Base-by-base conservation (phyloP, 768 basidiomycete species). In the Phylloporus rhodoxanthus region DNA sequence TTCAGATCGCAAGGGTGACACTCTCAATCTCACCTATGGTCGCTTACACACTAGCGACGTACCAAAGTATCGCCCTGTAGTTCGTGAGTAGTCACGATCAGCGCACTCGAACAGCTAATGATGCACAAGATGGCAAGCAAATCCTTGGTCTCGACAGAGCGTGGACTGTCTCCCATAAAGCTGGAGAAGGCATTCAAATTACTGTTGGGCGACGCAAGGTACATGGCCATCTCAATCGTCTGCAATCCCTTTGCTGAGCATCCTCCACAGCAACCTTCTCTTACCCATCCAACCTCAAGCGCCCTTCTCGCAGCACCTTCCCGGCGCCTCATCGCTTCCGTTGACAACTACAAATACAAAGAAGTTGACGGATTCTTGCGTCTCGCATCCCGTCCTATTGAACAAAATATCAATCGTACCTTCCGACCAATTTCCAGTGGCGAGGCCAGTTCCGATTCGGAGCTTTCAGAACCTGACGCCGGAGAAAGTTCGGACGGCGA, bases 281-380 rank as follows among this genome's bases (percentile, higher is more conserved):
- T 88, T 50, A 79, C 80, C 4, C 85, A 88, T 64, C 67, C 80
- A 6, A 71, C 65, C 26, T 68, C 83, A 20, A 75, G 76, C 37
- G 71, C 75, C 32, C 66, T 87, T 19, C 72, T 90, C 6, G 68
- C 75, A 4, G 69, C 74, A 20, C 69, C 78, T 41, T 74, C 72
- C 4, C 75, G 77, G 45, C 74, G 73, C 47, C 61, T 85, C n/a
- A 48, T 73, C 17, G 57, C 65, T 21, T 61, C 73, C 33, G 51
- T 66, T 38, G 61, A 70, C 48, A 59, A 58, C 43, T 67, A 71
- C 56, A 80, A 74, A 58, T 79, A 82, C 59, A 69, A 78, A 49
- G 86, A 87, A 64, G 60, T 74, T n/a, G 77, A 86, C 52, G 85
- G 85, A 8, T 82, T 85, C 58, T 68, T 89, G 25, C 78, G 72